phyloP scores from a whole-genome alignment of 768 basidiomycete species.

The Amanita subjunquillea region DNA sequence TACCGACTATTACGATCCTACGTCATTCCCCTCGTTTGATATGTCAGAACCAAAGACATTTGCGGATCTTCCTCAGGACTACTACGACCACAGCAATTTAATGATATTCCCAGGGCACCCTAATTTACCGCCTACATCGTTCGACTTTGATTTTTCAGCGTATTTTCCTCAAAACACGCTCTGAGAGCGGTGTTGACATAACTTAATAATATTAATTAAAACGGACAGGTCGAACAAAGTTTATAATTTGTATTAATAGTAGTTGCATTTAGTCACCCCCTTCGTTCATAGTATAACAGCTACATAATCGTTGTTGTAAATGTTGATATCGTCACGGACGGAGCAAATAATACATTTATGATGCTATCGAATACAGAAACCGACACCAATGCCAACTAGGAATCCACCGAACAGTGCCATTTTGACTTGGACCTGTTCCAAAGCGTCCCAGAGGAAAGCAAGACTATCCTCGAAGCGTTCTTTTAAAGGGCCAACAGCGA shows the following conservation, averaged over 20 bases:
- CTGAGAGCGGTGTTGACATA: background rate
- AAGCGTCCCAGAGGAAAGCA: slow-evolving; percentile 7
- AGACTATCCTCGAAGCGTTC: slow-evolving; percentile 3
- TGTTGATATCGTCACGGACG: background rate
- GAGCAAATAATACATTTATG: background rate
- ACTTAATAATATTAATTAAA: background rate
- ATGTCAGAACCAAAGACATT: background rate
- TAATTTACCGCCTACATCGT: background rate
- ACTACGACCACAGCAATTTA: background rate
- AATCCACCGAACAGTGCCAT: slow-evolving; percentile 28
- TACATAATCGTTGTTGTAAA: slow-evolving; percentile 1
- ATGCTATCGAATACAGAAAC: slow-evolving; percentile 7
- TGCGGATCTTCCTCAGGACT: background rate
- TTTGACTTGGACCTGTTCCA: slow-evolving; percentile 19
- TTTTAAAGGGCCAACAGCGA: slow-evolving; percentile 44
- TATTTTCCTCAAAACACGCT: slow-evolving; percentile 1
- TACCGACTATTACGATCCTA: slow-evolving; percentile 1
- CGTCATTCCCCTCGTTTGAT: slow-evolving; percentile 3
- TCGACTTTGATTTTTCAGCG: background rate
- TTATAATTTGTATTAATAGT: slow-evolving; percentile 2
- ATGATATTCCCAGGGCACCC: background rate
- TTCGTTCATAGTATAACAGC: background rate
- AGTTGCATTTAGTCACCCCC: background rate
- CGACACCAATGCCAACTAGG: slow-evolving; percentile 27
- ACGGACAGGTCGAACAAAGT: background rate